A percentile compares a stretch with the other conserved stretches of the same genome.
phyloP scores from a whole-genome alignment of 345 rosid genomes.

The Sonneratia caseolaris region DNA sequence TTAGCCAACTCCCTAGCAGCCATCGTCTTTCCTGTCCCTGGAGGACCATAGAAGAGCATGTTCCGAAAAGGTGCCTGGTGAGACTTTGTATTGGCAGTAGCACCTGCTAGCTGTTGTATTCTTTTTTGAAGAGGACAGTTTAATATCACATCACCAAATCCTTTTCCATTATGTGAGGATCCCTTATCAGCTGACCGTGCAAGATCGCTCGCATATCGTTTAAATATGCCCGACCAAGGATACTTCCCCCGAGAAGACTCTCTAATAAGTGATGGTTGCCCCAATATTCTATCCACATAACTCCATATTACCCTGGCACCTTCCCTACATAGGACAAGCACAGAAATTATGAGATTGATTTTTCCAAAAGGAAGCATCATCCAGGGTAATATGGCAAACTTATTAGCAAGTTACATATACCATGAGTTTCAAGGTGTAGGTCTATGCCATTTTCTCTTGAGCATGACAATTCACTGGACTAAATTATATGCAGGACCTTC shows the following conservation, averaged over 20 bases:
- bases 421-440: neutral
- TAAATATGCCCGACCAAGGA: conserved; percentile 79
- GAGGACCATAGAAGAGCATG: conserved; percentile 96
- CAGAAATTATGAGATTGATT: neutral
- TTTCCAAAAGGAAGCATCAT: neutral
- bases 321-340: conserved; percentile 50
- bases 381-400: neutral
- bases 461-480: neutral
- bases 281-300: conserved; percentile 90
- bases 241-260: conserved; percentile 98
- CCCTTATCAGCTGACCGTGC: conserved; percentile 37
- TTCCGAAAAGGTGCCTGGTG: conserved; percentile 94
- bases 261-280: conserved; percentile 94
- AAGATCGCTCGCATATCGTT: conserved; percentile 35
- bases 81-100: conserved; percentile 93
- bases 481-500: neutral
- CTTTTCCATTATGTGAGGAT: conserved; percentile 44
- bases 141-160: conserved; percentile 90
- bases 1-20: conserved; percentile 90
- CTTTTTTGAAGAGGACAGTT: conserved; percentile 82
- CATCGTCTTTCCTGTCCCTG: conserved; percentile 99
- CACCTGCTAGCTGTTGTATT: conserved; percentile 72
- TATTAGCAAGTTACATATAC: neutral
- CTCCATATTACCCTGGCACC: conserved; percentile 98
- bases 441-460: neutral